phyloP scores from a whole-genome alignment of 1,139 yeast species.

The Geotrichum aggregatum region DNA sequence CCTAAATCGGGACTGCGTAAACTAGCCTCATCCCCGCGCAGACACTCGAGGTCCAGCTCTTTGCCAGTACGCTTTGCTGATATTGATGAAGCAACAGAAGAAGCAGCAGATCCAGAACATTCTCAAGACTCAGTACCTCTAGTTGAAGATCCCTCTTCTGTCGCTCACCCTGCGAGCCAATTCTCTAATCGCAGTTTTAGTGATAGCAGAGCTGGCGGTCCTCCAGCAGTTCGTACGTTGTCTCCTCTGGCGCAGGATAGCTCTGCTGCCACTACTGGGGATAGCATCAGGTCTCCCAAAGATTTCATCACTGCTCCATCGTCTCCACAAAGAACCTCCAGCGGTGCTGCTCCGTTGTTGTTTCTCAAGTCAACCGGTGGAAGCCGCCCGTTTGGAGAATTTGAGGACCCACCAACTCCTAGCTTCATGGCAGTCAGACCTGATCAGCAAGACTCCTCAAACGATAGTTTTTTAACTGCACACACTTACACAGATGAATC shows the following conservation, averaged over 20 bases:
- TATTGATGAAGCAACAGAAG: too few species aligned
- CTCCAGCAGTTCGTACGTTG: too few species aligned
- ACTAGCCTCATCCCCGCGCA: too few species aligned
- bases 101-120: too few species aligned
- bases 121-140: too few species aligned
- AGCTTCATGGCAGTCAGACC: too few species aligned
- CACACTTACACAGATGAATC: constrained; percentile 4
- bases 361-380: neutral
- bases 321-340: constrained; percentile 4
- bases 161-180: too few species aligned
- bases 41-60: constrained; percentile 10
- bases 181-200: too few species aligned
- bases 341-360: neutral
- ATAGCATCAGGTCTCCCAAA: neutral
- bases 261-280: constrained; percentile 1
- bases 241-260: constrained; percentile 3
- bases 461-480: constrained; percentile 13
- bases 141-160: constrained; percentile 6
- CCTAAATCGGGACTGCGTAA: constrained; percentile 22
- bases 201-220: too few species aligned
- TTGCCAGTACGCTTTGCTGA: constrained; percentile 18
- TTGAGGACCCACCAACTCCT: constrained; percentile 11
- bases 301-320: constrained; percentile 12
- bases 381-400: constrained; percentile 4
- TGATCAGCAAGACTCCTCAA: constrained; percentile 8